Percentiles rank a stretch among this genome's conserved stretches.
Evolutionary conservation across 306 rosid genomes (phyloP).

Genomic region (Fragaria iinumae): DNA sequence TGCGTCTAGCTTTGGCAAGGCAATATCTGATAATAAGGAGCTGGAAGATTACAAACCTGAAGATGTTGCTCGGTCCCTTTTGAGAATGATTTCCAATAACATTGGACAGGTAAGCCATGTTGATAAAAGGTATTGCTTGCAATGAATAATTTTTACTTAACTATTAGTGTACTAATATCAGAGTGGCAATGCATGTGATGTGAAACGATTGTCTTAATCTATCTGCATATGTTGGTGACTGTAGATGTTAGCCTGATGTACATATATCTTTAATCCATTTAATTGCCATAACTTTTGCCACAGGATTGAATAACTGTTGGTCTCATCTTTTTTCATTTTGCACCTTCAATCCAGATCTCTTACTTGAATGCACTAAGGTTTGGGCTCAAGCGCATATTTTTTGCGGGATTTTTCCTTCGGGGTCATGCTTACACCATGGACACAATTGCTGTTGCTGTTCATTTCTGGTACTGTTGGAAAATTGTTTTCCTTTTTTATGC

Average conservation of each 20-base stretch:
- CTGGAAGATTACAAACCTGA: slow-evolving; percentile 76
- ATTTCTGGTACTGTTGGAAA: slow-evolving; percentile 61
- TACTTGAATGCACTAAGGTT: slow-evolving; percentile 92
- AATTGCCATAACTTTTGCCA: not conserved
- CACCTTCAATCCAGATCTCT: slow-evolving; percentile 53
- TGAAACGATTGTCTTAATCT: not conserved
- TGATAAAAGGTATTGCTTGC: slow-evolving; percentile 5
- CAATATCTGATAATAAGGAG: slow-evolving; percentile 71
- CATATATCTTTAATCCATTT: not conserved
- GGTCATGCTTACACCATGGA: slow-evolving; percentile 92
- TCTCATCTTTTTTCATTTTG: slow-evolving; percentile 13
- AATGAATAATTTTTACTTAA: not conserved
- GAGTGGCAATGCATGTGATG: not conserved
- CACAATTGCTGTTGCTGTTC: slow-evolving; percentile 86
- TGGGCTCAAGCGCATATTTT: slow-evolving; percentile 90
- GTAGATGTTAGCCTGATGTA: not conserved
- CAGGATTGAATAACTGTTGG: not conserved
- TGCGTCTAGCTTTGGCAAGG: slow-evolving; percentile 98
- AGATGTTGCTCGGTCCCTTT: slow-evolving; percentile 88
- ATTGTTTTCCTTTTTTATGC: not conserved
- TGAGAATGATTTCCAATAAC: slow-evolving; percentile 92
- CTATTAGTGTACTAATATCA: not conserved
- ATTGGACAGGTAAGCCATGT: slow-evolving; percentile 79
- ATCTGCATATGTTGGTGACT: not conserved
- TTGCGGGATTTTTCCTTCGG: slow-evolving; percentile 88